Conservation (phyloP, 306 rosid species). For the Pyrus betulifolia region DNA sequence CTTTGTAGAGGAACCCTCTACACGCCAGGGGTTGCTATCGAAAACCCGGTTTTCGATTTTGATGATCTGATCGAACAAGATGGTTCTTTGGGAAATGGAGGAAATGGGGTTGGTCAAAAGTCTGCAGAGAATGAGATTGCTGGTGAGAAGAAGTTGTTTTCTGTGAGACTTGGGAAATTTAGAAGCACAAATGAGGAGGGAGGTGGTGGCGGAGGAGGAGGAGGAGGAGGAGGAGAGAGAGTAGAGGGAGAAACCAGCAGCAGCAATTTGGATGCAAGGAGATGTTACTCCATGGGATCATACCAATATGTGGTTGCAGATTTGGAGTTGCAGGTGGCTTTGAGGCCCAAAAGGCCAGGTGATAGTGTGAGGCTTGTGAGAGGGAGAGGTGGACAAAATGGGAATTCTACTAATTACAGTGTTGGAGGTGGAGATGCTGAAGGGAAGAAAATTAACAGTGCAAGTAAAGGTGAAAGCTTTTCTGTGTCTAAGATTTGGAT, state of each 20-base stretch:
- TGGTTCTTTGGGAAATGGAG: conserved; percentile 32
- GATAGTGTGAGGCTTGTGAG: conserved; percentile 51
- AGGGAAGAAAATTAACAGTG: conserved; percentile 54
- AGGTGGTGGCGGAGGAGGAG: conserved; percentile 6
- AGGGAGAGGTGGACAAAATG: conserved; percentile 41
- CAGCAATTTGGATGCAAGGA: conserved; percentile 62
- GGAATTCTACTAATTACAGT: conserved; percentile 32
- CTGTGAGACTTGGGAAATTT: conserved; percentile 81
- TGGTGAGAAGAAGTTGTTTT: conserved; percentile 62
- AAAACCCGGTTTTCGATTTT: conserved; percentile 48
- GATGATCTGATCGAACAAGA: conserved; percentile 53
- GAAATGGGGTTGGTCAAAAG: conserved; percentile 28
- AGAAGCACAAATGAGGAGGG: conserved; percentile 49
- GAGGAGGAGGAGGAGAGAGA: conserved; percentile 20
- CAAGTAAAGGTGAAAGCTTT: conserved; percentile 81
- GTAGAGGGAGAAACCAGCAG: conserved; percentile 57
- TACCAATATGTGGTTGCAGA: conserved; percentile 79
- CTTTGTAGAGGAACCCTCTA: conserved; percentile 80
- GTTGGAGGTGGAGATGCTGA: conserved; percentile 56
- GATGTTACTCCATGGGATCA: conserved; percentile 95
- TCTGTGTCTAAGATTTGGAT: conserved; percentile 91
- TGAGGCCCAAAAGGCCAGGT: conserved; percentile 40
- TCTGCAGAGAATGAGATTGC: conserved; percentile 48
- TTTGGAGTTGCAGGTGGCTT: conserved; percentile 73
- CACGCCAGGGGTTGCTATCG: conserved; percentile 47